A percentile compares a stretch with the other conserved stretches of the same genome.
Evolutionary conservation across 2,329 filamentous ascomycete species (phyloP).

Genomic region (Pseudophaeomoniella oleicola): DNA sequence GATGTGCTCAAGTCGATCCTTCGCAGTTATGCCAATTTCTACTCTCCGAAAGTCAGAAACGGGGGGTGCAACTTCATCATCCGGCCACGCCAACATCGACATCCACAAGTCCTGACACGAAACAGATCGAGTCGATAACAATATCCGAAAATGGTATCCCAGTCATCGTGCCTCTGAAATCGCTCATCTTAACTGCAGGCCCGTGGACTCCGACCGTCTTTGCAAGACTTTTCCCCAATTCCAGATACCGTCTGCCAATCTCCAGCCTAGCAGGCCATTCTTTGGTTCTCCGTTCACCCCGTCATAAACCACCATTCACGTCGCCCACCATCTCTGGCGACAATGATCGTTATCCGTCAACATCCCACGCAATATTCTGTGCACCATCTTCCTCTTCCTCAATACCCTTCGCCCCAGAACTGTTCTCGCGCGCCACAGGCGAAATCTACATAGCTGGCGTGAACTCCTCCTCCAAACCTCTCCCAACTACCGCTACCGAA

Average conservation of each 20-base stretch:
- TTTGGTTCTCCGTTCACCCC: conserved; percentile 48
- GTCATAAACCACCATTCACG: conserved; percentile 18
- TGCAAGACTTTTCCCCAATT: conserved; percentile 44
- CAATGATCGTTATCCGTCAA: conserved; percentile 4
- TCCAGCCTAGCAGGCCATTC: conserved; percentile 56
- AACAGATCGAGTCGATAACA: conserved; percentile 8
- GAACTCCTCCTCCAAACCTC: conserved; percentile 44
- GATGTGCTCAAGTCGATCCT: conserved; percentile 56
- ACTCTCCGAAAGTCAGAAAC: conserved; percentile 38
- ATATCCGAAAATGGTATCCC: conserved; percentile 32
- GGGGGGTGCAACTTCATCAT: conserved; percentile 52
- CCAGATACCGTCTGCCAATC: conserved; percentile 40
- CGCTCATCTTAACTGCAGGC: conserved; percentile 51
- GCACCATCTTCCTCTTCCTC: conserved; percentile 33
- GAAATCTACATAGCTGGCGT: conserved; percentile 62
- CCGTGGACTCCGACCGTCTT: conserved; percentile 60
- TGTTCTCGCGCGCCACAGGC: conserved; percentile 52
- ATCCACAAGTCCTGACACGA: conserved; percentile 32
- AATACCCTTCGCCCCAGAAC: conserved; percentile 47
- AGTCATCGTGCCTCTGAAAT: conserved; percentile 1
- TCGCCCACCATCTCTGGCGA: conserved; percentile 1
- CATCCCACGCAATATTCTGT: conserved; percentile 57
- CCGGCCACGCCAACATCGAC: conserved; percentile 44
- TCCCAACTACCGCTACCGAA: conserved; percentile 40
- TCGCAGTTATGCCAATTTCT: conserved; percentile 51